Base-by-base conservation (phyloP, 345 rosid species). In the Aegle marmelos region DNA sequence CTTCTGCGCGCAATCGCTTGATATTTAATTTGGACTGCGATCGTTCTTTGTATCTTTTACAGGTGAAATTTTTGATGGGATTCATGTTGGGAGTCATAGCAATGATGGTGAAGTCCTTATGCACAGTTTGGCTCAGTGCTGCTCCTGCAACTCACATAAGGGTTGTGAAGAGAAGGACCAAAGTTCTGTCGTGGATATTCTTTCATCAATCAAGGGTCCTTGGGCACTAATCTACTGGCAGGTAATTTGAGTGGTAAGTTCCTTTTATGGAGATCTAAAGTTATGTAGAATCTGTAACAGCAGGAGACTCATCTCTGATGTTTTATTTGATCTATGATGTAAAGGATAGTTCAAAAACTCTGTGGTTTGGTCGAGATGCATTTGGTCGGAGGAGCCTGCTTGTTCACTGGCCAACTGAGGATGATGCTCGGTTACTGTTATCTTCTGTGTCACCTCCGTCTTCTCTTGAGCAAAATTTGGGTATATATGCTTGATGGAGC, bases 361-460 rank as follows among this genome's bases (percentile, higher is more conserved):
- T 93, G 33, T 93, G 98, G 96, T 95, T 95, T 86, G 96, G 94
- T 84, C 85, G 91, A 71, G 99, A 95, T 87, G 94, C 93, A 19
- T 89, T 92, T 80, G 96, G 98, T 54, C 83, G 98, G 77, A 84
- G 98, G 84, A 93, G 99, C 79, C 91, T 95, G n/a, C 94, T 95
- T 83, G 94, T 93, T 83, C 98, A 92, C 78, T 90, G 97, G 98
- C 97, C 98, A 66, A 89, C 88, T 19, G 61, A 24, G 22, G 86
- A 89, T 77, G 97, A 91, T 70, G 61, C 92, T 30, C 90, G 87
- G 58, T 83, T 95, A 71, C 72, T 95, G 74, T 81, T 95, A 8
- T 92, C 94, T 19, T 95, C 98, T 57, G 92, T 86, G 36, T 90
- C 98, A 50, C 92, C 97, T 24, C 28, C 78, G 64, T 81, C 83